Evolutionary conservation across 2,329 filamentous ascomycete genomes (phyloP).

Genomic region (Penicillium sclerotiorum): DNA sequence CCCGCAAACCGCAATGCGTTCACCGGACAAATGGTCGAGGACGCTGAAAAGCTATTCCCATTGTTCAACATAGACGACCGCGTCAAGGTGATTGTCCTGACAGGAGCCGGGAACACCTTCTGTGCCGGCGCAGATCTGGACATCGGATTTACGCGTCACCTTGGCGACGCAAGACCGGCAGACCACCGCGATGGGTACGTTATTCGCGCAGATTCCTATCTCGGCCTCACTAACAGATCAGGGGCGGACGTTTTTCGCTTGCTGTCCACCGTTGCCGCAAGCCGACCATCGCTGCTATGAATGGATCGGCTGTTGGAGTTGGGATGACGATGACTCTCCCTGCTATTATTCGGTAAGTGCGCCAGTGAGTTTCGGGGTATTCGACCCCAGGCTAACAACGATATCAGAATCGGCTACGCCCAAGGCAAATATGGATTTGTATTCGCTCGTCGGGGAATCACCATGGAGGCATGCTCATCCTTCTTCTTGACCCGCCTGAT

Average conservation of each 20-base stretch:
- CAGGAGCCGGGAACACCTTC: constrained; percentile 48
- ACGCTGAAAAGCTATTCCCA: constrained; percentile 42
- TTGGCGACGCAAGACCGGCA: constrained; percentile 39
- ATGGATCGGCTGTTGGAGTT: constrained; percentile 60
- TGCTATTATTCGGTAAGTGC: constrained; percentile 51
- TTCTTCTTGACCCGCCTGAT: constrained; percentile 73
- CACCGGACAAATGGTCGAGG: constrained; percentile 54
- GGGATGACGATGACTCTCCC: constrained; percentile 63
- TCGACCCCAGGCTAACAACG: not conserved
- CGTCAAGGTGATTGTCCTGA: constrained; percentile 59
- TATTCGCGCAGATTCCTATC: not conserved
- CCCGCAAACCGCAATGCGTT: constrained; percentile 63
- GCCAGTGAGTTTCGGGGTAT: not conserved
- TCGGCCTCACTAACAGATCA: constrained; percentile 1
- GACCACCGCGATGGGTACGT: constrained; percentile 59
- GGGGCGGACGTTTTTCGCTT: constrained; percentile 41
- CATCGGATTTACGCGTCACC: constrained; percentile 50
- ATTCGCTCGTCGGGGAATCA: constrained; percentile 69
- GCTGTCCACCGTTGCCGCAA: constrained; percentile 62
- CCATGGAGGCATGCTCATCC: constrained; percentile 71
- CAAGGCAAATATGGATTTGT: constrained; percentile 73
- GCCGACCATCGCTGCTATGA: constrained; percentile 58
- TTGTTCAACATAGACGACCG: constrained; percentile 56
- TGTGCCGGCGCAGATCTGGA: constrained; percentile 62
- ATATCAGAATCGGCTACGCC: constrained; percentile 54